Evolutionary conservation across 1,139 yeast genomes (phyloP), one percentile per base, ranked within the genome.

Genomic region (Yamadazyma spencermartinsiae): DNA sequence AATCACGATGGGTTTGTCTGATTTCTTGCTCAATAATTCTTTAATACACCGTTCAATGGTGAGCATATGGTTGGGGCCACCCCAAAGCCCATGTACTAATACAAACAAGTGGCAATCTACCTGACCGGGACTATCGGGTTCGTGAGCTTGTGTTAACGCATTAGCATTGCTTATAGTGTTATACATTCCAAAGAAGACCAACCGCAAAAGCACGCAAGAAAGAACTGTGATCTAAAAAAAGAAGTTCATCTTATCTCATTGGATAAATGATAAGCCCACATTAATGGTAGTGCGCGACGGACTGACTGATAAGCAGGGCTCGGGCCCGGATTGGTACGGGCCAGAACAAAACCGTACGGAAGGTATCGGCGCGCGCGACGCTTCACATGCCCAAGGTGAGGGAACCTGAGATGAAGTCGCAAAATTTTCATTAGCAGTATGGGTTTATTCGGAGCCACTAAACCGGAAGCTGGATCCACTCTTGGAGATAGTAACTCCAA

Each of bases 81-180:
- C 97, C 86, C 95, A 87, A 24, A 90, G 68, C 55, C 96, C 96
- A 60, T 89, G 96, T 25, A 86, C 72, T n/a, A 89, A 63, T 13
- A 88, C 85, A 52, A 87, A 80, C 33, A 89, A 63, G 56, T 88
- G 96, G 20, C 50, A 46, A 29, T 43, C 42, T 12, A 14, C 13
- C 10, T 5, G n/a, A 3, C 9, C 10, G n/a, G n/a, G n/a, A n/a
- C n/a, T n/a, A n/a, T n/a, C n/a, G n/a, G n/a, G n/a, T n/a, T n/a
- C n/a, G n/a, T n/a, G n/a, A n/a, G n/a, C n/a, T n/a, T n/a, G n/a
- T n/a, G n/a, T n/a, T n/a, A n/a, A n/a, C n/a, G n/a, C n/a, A n/a
- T n/a, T n/a, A n/a, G n/a, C n/a, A n/a, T n/a, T n/a, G n/a, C n/a
- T n/a, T n/a, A n/a, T n/a, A n/a, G n/a, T n/a, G n/a, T n/a, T n/a